Evolutionary conservation across 75 land plant genomes (phyloP), one percentile per base, ranked within the genome.

Genomic region (Cryptomeria japonica): DNA sequence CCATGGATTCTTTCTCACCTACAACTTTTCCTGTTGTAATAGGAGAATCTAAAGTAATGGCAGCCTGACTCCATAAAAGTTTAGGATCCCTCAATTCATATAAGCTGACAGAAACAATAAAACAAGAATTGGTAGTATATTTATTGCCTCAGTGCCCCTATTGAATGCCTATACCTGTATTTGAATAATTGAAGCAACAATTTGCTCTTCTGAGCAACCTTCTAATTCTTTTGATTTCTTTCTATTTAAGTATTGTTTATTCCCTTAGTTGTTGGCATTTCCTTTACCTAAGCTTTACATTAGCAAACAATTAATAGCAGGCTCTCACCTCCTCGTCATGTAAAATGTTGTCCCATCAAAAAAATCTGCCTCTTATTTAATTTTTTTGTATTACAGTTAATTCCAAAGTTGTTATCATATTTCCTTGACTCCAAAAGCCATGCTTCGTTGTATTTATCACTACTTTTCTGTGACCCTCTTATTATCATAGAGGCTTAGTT

Each of bases 111-210:
- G 6, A 5, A 25, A 28, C 25, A 68, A 68, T 68, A 22, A 25
- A 28, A 8, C 19, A 73, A n/a, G 34, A n/a, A 13, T 32, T 12
- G 13, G 37, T 10, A 2, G 38, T 11, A 34, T 13, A 34, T 32
- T 75, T 32, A 75, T 70, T 70, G 32, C 75, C n/a, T 28, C 10
- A 68, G 31, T 68, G 5, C 73, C 28, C 31, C 9, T 5, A 18
- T 25, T 72, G 32, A 72, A 72, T 72, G 75, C 36, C 8, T 28
- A 28, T 6, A 72, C 14, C 36, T 72, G n/a, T 25, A 36, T 32
- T 72, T 72, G 76, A 72, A 72, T 72, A 72, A 72, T 72, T 72
- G 36, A 72, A 31, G 76, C 76, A 72, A 58, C 22, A 58, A 58
- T 22, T 58, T 58, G 6, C 64, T 19, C 64, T 58, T 15, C 28